Percentiles rank a stretch among this genome's conserved stretches.
phyloP scores from a whole-genome alignment of 768 basidiomycete species.

The Termitomyces sp. region DNA sequence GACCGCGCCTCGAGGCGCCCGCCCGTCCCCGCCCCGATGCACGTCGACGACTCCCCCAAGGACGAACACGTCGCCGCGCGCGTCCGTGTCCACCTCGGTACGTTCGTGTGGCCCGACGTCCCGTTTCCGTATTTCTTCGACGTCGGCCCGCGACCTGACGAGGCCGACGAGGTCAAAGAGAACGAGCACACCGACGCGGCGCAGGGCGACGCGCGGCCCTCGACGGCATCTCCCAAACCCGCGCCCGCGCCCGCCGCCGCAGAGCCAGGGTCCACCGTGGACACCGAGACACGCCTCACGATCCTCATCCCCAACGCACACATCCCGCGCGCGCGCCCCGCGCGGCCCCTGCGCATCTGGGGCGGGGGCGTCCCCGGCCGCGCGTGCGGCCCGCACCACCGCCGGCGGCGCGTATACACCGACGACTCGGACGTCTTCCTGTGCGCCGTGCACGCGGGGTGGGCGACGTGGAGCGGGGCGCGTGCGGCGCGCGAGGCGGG shows the following conservation, averaged over 20 bases:
- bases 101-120: constrained; percentile 49
- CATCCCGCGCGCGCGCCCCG: constrained; percentile 50
- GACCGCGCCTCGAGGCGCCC: not conserved
- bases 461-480: constrained; percentile 40
- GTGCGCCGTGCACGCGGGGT: constrained; percentile 65
- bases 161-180: constrained; percentile 1
- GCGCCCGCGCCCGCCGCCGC: not conserved
- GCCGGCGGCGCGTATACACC: constrained; percentile 49
- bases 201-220: constrained; percentile 1
- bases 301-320: constrained; percentile 55
- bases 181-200: constrained; percentile 1
- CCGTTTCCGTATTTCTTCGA: constrained; percentile 57
- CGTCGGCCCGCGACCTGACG: constrained; percentile 17
- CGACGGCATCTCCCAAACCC: not conserved
- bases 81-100: constrained; percentile 40
- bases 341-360: constrained; percentile 52
- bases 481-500: constrained; percentile 31
- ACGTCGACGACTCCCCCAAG: not conserved
- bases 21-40: not conserved
- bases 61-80: constrained; percentile 22
- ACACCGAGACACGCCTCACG: constrained; percentile 41
- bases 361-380: constrained; percentile 52
- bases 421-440: constrained; percentile 72
- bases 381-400: constrained; percentile 9
- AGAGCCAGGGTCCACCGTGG: constrained; percentile 22